Evolutionary conservation across 495 filamentous ascomycete genomes (phyloP).

Genomic region (Hypoxylon rickii): DNA sequence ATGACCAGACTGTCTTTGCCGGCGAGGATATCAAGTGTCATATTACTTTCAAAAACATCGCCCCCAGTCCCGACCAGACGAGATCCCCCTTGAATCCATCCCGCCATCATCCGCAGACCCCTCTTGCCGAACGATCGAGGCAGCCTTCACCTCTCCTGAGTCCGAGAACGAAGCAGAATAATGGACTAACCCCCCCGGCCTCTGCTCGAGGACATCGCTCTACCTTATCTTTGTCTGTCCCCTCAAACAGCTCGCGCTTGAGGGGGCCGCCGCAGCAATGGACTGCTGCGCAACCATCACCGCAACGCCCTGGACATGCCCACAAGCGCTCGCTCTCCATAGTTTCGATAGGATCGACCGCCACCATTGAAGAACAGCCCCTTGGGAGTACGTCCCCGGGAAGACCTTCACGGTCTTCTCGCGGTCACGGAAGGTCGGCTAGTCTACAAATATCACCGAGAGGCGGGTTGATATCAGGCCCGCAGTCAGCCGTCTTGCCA

Average conservation of each 20-base stretch:
- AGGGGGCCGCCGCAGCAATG: slow-evolving; percentile 38
- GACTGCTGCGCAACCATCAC: slow-evolving; percentile 33
- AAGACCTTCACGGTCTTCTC: slow-evolving; percentile 54
- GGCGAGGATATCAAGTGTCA: slow-evolving; percentile 93
- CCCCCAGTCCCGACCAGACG: slow-evolving; percentile 46
- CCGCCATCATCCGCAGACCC: slow-evolving; percentile 39
- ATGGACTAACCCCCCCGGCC: slow-evolving; percentile 45
- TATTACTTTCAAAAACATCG: slow-evolving; percentile 94
- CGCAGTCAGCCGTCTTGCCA: slow-evolving; percentile 48
- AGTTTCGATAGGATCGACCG: slow-evolving; percentile 79
- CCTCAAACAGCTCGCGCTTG: slow-evolving; percentile 46
- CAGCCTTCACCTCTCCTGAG: slow-evolving; percentile 46
- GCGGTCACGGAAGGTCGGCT: slow-evolving; percentile 77
- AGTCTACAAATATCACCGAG: slow-evolving; percentile 79
- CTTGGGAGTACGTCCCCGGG: slow-evolving; percentile 18
- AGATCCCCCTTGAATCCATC: slow-evolving; percentile 37
- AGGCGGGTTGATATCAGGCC: slow-evolving; percentile 40
- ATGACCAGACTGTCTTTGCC: slow-evolving; percentile 87
- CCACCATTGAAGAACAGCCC: slow-evolving; percentile 51
- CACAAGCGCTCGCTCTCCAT: slow-evolving; percentile 89
- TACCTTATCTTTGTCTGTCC: slow-evolving; percentile 61
- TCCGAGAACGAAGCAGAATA: slow-evolving; percentile 36
- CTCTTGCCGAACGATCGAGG: slow-evolving; percentile 48
- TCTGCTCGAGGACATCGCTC: slow-evolving; percentile 58
- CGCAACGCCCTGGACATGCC: slow-evolving; percentile 42